A percentile compares a stretch with the other conserved stretches of the same genome.
These are phyloP conservation scores for Royoungia palumana DNA, from an alignment of 768 basidiomycete species.

Conservation along the genomic window DNA sequence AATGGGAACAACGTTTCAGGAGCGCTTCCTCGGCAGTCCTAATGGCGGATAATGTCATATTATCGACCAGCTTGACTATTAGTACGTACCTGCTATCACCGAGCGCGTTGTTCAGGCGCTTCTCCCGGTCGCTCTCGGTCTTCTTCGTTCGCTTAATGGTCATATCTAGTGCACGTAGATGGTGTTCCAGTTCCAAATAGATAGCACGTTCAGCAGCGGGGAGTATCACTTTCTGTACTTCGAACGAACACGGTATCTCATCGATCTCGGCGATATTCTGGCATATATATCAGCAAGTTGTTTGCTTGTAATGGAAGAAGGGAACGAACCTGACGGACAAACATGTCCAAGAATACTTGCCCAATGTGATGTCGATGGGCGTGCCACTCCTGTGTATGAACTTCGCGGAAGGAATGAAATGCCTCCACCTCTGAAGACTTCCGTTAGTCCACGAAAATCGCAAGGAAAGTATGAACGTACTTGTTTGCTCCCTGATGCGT, in stretches of 20 bases:
- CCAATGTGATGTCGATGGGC: constrained; percentile 79
- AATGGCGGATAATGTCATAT: constrained; percentile 4
- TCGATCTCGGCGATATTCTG: constrained; percentile 96
- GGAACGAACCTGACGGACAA: constrained; percentile 72
- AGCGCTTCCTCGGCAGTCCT: constrained; percentile 91
- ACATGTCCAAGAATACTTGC: constrained; percentile 76
- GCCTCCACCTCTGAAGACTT: constrained; percentile 67
- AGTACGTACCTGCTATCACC: constrained; percentile 75
- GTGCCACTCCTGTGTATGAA: constrained; percentile 91
- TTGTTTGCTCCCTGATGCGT: constrained; percentile 79
- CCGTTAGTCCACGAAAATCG: constrained; percentile 15
- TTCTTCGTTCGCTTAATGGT: constrained; percentile 63
- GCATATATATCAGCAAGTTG: constrained; percentile 8
- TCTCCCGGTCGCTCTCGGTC: constrained; percentile 77
- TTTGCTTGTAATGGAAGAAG: neutral
- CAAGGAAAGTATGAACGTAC: constrained; percentile 36
- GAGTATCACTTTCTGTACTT: constrained; percentile 62
- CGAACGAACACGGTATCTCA: constrained; percentile 78
- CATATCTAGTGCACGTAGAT: constrained; percentile 89
- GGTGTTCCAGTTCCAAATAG: constrained; percentile 92
- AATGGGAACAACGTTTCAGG: constrained; percentile 93
- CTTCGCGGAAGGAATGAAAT: constrained; percentile 96
- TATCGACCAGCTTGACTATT: neutral
- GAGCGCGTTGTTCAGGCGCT: constrained; percentile 79
- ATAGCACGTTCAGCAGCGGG: constrained; percentile 94